These are phyloP conservation scores for Pestalotiopsis sp. DNA, from an alignment of 2,329 filamentous ascomycete genomes.

Conservation along the genomic window DNA sequence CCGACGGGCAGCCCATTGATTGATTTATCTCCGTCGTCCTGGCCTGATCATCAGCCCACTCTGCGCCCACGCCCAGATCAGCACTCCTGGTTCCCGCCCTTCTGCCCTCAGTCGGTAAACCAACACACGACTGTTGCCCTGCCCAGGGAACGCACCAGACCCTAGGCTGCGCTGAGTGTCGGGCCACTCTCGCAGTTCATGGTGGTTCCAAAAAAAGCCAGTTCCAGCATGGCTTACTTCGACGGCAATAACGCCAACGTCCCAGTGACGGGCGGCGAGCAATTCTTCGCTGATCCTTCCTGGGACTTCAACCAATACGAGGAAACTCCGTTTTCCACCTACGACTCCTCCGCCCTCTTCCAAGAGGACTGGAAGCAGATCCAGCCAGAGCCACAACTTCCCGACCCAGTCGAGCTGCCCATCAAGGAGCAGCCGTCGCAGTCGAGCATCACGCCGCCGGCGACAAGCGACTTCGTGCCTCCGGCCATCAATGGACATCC, in stretches of 20 bases:
- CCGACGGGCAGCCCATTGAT: slow-evolving; percentile 3
- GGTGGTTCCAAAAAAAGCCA: slow-evolving; percentile 8
- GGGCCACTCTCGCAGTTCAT: slow-evolving; percentile 12
- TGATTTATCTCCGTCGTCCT: slow-evolving; percentile 9
- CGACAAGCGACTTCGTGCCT: slow-evolving; percentile 15
- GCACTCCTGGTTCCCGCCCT: slow-evolving; percentile 15
- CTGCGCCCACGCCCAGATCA: background rate
- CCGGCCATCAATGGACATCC: slow-evolving; percentile 25
- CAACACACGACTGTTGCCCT: slow-evolving; percentile 1
- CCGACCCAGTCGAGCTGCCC: slow-evolving; percentile 21
- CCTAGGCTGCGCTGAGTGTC: slow-evolving; percentile 2
- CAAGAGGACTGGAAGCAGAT: slow-evolving; percentile 31
- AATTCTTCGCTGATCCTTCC: slow-evolving; percentile 39
- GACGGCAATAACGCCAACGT: slow-evolving; percentile 30
- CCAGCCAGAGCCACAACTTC: slow-evolving; percentile 15
- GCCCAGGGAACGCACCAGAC: slow-evolving; percentile 7
- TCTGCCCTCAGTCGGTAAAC: slow-evolving; percentile 3
- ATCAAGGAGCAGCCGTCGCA: slow-evolving; percentile 26
- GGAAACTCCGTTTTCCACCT: slow-evolving; percentile 49
- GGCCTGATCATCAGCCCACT: slow-evolving; percentile 17
- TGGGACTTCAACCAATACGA: slow-evolving; percentile 54
- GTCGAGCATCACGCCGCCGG: slow-evolving; percentile 33
- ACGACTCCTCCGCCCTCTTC: slow-evolving; percentile 37
- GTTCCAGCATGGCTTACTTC: slow-evolving; percentile 25
- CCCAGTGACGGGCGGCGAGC: slow-evolving; percentile 23